Percentiles rank a stretch among this genome's conserved stretches.
Conservation (phyloP, 1,139 yeast species). For the Hanseniaspora gamundiae region DNA sequence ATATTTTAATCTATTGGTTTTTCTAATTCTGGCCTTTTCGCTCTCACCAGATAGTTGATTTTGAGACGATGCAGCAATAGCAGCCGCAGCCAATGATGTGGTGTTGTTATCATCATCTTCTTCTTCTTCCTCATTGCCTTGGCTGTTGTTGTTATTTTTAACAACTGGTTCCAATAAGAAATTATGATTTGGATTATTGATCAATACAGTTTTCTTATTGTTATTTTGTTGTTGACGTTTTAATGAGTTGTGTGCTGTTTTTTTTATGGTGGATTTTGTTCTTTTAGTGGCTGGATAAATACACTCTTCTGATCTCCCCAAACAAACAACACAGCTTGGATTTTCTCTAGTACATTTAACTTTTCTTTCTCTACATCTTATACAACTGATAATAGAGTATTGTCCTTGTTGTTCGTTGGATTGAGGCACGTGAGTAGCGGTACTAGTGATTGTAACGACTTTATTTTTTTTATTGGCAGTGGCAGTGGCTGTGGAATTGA, state of each 20-base stretch:
- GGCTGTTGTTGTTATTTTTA: no score
- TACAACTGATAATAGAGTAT: not conserved
- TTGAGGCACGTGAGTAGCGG: not conserved
- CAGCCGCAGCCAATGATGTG: not conserved
- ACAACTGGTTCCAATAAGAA: not conserved
- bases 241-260: not conserved
- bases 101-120: not conserved
- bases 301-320: not conserved
- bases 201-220: no score
- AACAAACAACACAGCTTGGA: not conserved
- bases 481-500: no score
- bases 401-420: not conserved
- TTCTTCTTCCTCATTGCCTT: no score
- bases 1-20: not conserved
- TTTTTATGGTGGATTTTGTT: constrained; percentile 1
- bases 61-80: not conserved
- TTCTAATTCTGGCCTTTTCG: no score
- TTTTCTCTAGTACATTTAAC: constrained; percentile 1
- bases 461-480: no score
- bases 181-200: not conserved
- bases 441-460: no score
- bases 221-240: not conserved
- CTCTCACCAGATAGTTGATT: no score
- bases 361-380: not conserved
- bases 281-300: constrained; percentile 1